Percentiles rank a stretch among this genome's conserved stretches.
Evolutionary conservation across 176 grass and related monocot species (phyloP).

Genomic region (Dendrocalamus sinicus): DNA sequence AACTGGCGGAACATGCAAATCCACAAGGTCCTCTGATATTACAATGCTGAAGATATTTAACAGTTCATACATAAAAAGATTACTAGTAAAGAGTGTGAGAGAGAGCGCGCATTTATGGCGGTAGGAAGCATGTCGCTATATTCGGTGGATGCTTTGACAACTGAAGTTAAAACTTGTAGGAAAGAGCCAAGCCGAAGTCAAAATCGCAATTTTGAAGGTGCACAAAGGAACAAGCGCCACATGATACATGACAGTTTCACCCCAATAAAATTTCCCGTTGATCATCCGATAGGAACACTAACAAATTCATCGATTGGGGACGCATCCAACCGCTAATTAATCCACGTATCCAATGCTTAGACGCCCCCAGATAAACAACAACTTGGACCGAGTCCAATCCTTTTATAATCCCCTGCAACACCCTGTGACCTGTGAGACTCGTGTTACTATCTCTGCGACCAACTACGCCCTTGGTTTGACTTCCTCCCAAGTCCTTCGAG

Average conservation of each 20-base stretch:
- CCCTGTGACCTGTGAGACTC: slow-evolving; percentile 36
- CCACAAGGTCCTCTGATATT: neutral
- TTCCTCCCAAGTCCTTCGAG: neutral
- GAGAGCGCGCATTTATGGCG: slow-evolving; percentile 41
- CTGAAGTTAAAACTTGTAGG: slow-evolving; percentile 38
- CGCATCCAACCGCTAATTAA: neutral
- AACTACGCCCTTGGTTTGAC: slow-evolving; percentile 27
- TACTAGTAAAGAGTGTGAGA: neutral
- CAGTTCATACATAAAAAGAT: neutral
- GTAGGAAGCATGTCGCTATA: slow-evolving; percentile 63
- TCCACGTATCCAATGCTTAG: neutral
- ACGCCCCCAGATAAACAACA: neutral
- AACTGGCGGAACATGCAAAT: neutral
- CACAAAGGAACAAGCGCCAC: slow-evolving; percentile 45
- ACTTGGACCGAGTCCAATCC: slow-evolving; percentile 18
- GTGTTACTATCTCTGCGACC: neutral
- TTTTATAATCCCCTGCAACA: slow-evolving; percentile 3
- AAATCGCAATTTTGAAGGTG: slow-evolving; percentile 48
- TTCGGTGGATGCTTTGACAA: slow-evolving; percentile 57
- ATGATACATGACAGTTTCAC: neutral
- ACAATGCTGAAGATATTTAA: neutral
- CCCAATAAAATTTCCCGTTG: neutral
- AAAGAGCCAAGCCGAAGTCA: slow-evolving; percentile 49
- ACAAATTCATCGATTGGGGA: neutral
- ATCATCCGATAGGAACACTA: neutral